Evolutionary conservation across 2,329 filamentous ascomycete species (phyloP).

Genomic region (Tympanopsis confertula): DNA sequence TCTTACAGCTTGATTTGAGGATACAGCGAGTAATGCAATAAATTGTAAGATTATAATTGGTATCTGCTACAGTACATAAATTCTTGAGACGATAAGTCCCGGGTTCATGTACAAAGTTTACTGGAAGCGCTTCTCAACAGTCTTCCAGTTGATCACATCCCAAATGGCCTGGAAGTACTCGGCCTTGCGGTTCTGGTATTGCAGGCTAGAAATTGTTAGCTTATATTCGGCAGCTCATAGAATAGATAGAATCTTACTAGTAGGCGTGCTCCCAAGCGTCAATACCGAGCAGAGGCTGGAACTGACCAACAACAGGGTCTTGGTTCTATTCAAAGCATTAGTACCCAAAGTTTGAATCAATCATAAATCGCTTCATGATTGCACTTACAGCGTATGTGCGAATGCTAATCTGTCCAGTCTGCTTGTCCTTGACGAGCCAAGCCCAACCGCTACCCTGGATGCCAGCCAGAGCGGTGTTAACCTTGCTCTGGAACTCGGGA

Average conservation of each 20-base stretch:
- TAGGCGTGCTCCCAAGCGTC: slow-evolving; percentile 97
- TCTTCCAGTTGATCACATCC: slow-evolving; percentile 95
- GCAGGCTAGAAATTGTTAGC: slow-evolving; percentile 31
- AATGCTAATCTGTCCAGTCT: slow-evolving; percentile 42
- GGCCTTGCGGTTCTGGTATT: slow-evolving; percentile 94
- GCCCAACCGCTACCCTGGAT: slow-evolving; percentile 57
- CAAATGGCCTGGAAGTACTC: slow-evolving; percentile 91
- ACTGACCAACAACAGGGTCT: slow-evolving; percentile 76
- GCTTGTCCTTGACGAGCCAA: slow-evolving; percentile 50
- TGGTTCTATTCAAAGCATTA: slow-evolving; percentile 65
- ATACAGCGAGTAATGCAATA: too few species aligned
- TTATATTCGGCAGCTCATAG: too few species aligned
- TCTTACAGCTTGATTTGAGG: too few species aligned
- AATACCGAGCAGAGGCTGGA: slow-evolving; percentile 72
- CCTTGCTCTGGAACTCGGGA: slow-evolving; percentile 47
- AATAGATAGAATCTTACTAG: slow-evolving; percentile 43
- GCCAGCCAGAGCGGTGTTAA: slow-evolving; percentile 50
- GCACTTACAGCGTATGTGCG: slow-evolving; percentile 9
- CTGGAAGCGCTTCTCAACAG: slow-evolving; percentile 65
- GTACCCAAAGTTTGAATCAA: too few species aligned
- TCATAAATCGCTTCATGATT: too few species aligned
- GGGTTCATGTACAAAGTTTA: slow-evolving; percentile 27
- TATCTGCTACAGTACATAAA: too few species aligned
- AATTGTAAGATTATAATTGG: too few species aligned
- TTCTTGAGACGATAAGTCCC: too few species aligned